These are phyloP conservation scores for Phylloporus sp. DNA, from an alignment of 768 basidiomycete genomes.

Conservation along the genomic window DNA sequence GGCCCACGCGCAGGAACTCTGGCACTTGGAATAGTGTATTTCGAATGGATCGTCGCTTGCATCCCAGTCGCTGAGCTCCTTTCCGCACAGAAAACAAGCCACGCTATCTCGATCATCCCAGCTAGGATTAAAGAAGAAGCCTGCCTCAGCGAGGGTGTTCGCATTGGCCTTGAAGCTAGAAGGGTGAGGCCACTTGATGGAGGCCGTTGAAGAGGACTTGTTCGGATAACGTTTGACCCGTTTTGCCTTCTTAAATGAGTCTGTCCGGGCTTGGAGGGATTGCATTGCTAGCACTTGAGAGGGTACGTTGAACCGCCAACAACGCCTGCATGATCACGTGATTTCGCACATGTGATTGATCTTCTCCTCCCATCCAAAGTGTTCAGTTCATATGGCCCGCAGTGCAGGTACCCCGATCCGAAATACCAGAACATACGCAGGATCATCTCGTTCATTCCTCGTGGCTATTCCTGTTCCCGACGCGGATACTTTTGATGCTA, in stretches of 20 bases:
- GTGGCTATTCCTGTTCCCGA: conserved; percentile 48
- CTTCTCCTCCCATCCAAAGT: too few relatives aligned
- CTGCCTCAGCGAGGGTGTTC: conserved; percentile 75
- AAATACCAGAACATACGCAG: conserved; percentile 66
- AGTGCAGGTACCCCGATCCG: conserved; percentile 23
- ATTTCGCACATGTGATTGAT: background rate
- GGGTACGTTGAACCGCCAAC: too few relatives aligned
- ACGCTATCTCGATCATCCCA: conserved; percentile 70
- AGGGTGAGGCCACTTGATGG: conserved; percentile 80
- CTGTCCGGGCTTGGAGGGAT: conserved; percentile 52
- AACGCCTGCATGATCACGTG: conserved; percentile 7
- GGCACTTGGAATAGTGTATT: conserved; percentile 74
- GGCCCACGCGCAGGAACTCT: conserved; percentile 75
- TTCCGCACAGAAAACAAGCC: conserved; percentile 79
- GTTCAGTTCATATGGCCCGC: conserved; percentile 17
- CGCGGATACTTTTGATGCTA: conserved; percentile 24
- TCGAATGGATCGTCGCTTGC: conserved; percentile 79
- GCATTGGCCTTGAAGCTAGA: conserved; percentile 63
- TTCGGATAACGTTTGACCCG: conserved; percentile 50
- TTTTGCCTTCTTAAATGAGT: conserved; percentile 64
- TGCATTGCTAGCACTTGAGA: too few relatives aligned
- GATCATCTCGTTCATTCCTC: conserved; percentile 77
- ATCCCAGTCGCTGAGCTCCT: conserved; percentile 84
- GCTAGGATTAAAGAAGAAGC: conserved; percentile 80
- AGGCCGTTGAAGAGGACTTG: conserved; percentile 42